Evolutionary conservation across 208 protist genomes (phyloP).

Genomic region (Trypanosoma brucei): DNA sequence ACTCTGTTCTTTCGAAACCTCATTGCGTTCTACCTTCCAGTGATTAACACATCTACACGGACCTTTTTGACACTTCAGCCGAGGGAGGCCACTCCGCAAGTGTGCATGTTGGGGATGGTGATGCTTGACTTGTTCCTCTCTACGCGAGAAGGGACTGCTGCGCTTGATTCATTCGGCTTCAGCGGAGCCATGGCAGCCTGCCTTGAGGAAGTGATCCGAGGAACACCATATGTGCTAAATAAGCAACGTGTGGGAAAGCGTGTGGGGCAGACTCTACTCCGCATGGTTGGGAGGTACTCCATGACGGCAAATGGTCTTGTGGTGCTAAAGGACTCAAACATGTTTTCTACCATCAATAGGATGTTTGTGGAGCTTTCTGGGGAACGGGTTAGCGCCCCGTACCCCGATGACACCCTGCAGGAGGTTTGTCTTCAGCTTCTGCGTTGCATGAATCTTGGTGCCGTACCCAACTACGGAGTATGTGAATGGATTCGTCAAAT

Average conservation of each 20-base stretch:
- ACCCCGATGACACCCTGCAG: slow-evolving; percentile 49
- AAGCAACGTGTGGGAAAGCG: slow-evolving; percentile 43
- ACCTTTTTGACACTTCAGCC: slow-evolving; percentile 48
- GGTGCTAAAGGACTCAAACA: slow-evolving; percentile 65
- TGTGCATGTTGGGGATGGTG: slow-evolving; percentile 66
- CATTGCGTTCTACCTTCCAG: slow-evolving; percentile 70
- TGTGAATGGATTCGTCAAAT: slow-evolving; percentile 82
- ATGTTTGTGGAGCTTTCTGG: slow-evolving; percentile 66
- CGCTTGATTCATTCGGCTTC: slow-evolving; percentile 55
- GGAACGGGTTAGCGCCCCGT: slow-evolving; percentile 31
- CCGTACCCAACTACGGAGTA: slow-evolving; percentile 87
- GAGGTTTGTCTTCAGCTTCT: slow-evolving; percentile 78
- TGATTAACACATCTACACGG: slow-evolving; percentile 18
- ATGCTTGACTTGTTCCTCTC: slow-evolving; percentile 77
- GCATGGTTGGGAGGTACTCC: slow-evolving; percentile 72
- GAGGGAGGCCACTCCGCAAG: slow-evolving; percentile 36
- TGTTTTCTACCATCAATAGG: slow-evolving; percentile 64
- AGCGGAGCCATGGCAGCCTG: slow-evolving; percentile 34
- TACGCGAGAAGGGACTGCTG: slow-evolving; percentile 51
- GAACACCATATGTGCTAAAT: slow-evolving; percentile 47
- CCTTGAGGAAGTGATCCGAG: slow-evolving; percentile 66
- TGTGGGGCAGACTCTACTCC: slow-evolving; percentile 68
- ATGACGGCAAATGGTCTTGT: slow-evolving; percentile 76
- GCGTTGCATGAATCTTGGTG: slow-evolving; percentile 67
- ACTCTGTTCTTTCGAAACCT: slow-evolving; percentile 51